phyloP scores from a whole-genome alignment of 768 basidiomycete species.

The Chalciporus pseudorubinellus region DNA sequence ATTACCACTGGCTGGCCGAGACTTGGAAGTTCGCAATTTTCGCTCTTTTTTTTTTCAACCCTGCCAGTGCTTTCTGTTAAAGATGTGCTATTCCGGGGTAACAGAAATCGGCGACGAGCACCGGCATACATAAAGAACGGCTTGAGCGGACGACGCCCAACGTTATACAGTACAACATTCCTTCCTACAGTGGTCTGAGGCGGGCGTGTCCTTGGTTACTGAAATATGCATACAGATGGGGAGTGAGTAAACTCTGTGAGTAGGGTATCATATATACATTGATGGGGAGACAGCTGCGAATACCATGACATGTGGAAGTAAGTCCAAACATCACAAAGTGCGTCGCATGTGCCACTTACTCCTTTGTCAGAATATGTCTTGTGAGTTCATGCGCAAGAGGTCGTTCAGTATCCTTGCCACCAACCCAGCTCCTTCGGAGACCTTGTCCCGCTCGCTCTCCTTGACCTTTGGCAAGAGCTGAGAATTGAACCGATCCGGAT shows the following conservation, averaged over 20 bases:
- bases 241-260: constrained; percentile 18
- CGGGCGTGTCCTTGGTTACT: constrained; percentile 13
- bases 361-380: constrained; percentile 34
- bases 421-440: constrained; percentile 68
- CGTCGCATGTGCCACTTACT: constrained; percentile 20
- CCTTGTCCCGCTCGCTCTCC: constrained; percentile 61
- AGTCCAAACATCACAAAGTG: constrained; percentile 1
- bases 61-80: neutral
- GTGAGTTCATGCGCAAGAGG: constrained; percentile 53
- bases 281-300: constrained; percentile 16
- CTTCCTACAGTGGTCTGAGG: constrained; percentile 5
- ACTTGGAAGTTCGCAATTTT: neutral
- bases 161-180: constrained; percentile 17
- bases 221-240: constrained; percentile 32
- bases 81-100: neutral
- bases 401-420: constrained; percentile 74
- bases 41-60: no score
- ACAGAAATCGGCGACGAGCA: neutral
- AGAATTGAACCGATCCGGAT: constrained; percentile 80
- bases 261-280: constrained; percentile 31
- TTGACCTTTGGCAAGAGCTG: constrained; percentile 62
- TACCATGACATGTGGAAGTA: constrained; percentile 1
- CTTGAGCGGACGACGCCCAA: neutral
- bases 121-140: neutral
- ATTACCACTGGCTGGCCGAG: no score